A percentile compares a stretch with the other conserved stretches of the same genome.
These are phyloP conservation scores for Chloris gayana DNA, from an alignment of 176 grass and related monocot species.

Conservation along the genomic window DNA sequence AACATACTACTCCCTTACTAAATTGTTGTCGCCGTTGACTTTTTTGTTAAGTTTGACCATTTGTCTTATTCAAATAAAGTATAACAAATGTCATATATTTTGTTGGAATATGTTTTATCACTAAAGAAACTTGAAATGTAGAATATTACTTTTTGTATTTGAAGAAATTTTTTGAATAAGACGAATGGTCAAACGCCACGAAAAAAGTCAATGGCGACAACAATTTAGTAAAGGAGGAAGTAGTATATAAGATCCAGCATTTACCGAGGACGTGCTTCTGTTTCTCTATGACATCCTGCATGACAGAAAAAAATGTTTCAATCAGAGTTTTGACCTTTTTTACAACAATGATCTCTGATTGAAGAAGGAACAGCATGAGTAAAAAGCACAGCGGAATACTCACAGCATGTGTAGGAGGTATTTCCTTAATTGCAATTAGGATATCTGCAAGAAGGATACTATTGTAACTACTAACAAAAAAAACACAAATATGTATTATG, in stretches of 20 bases:
- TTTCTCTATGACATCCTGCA: constrained; percentile 85
- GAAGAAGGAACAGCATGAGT: neutral
- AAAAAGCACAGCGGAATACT: constrained; percentile 43
- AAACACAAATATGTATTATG: neutral
- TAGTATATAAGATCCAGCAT: constrained; percentile 23
- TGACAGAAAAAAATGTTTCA: constrained; percentile 37
- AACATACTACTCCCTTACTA: no score
- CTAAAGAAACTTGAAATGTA: no score
- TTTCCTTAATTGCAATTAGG: constrained; percentile 66
- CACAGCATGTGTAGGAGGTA: constrained; percentile 68
- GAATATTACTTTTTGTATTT: no score
- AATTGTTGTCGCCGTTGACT: no score
- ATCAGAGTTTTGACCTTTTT: constrained; percentile 29
- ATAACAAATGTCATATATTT: no score
- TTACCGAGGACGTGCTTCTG: constrained; percentile 93
- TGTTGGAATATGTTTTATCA: no score
- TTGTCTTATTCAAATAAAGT: no score
- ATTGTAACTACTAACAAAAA: constrained; percentile 20
- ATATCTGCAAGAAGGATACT: constrained; percentile 78
- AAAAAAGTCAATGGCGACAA: no score
- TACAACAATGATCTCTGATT: constrained; percentile 16
- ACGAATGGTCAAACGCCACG: no score
- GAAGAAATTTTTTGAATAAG: no score
- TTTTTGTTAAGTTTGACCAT: no score
- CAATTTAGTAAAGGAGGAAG: no score